Evolutionary conservation across 495 filamentous ascomycete species (phyloP), one percentile per base, ranked within the genome.

Genomic region (Hypoxylon trugodes): DNA sequence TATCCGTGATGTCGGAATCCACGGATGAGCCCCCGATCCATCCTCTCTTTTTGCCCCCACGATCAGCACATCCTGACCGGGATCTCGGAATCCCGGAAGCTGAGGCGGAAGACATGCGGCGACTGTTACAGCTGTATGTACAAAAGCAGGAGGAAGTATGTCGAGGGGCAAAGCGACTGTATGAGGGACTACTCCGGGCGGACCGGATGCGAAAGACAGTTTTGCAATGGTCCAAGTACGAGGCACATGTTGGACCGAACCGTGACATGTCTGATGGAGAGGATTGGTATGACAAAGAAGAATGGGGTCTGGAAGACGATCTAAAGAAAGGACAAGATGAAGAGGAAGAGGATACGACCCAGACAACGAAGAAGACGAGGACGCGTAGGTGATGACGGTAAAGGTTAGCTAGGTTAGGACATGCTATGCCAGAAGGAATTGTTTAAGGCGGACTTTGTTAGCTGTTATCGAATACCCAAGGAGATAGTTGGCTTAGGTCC

Each of bases 61-160:
- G 80, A n/a, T 72, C 81, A 32, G 84, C 87, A 43, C 84, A 80
- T n/a, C 87, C 90, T 1, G 91, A 96, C 69, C 79, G 86, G 30
- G 88, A 96, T 70, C 82, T 92, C 28, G 90, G 91, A 12, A 85
- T 98, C 1, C 92, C 92, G 0, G 79, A 87, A 10, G 68, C 79
- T 6, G 94, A 97, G 76, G 96, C 95, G 1, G 91, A 96, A 64
- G 93, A 98, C 33, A 93, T 92, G 10, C 87, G 94, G 18, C 88
- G 88, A 25, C 74, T 96, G 8, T 81, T 98, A 8, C 85, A 91
- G 70, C 81, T 90, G 2, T 97, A 94, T 65, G 90, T 97, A 9
- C 93, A 97, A 66, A 96, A 96, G 72, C 94, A 97, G 68, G 95
- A 98, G 68, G 94, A 98, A 74, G 89, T 96, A 15, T 89, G 92